A percentile compares a stretch with the other conserved stretches of the same genome.
These are phyloP conservation scores for Lactarius sanguifluus DNA, from an alignment of 768 basidiomycete genomes.

Conservation along the genomic window DNA sequence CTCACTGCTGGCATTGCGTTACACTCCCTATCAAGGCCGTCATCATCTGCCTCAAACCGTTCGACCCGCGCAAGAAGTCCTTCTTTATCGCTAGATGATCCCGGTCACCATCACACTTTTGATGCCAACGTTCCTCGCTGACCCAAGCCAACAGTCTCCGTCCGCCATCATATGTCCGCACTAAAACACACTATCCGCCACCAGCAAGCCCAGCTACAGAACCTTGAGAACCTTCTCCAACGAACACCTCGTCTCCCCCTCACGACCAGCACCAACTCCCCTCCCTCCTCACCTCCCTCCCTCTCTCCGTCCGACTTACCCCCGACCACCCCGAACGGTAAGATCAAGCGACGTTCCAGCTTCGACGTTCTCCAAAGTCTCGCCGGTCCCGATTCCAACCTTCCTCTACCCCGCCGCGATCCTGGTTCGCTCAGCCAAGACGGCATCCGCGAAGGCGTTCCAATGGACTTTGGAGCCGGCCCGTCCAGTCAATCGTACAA, in stretches of 20 bases:
- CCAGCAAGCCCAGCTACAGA: slow-evolving; percentile 76
- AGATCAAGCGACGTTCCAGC: slow-evolving; percentile 62
- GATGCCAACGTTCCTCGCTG: neutral
- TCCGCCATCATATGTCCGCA: slow-evolving; percentile 77
- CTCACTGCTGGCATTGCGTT: slow-evolving; percentile 4
- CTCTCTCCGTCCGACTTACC: slow-evolving; percentile 33
- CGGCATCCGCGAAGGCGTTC: slow-evolving; percentile 73
- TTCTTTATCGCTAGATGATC: slow-evolving; percentile 26
- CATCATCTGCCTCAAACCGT: slow-evolving; percentile 23
- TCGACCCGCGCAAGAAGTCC: slow-evolving; percentile 26
- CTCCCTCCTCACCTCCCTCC: slow-evolving; percentile 39
- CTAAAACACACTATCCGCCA: slow-evolving; percentile 81
- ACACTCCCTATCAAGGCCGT: slow-evolving; percentile 18
- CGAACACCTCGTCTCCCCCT: slow-evolving; percentile 64
- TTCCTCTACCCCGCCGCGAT: slow-evolving; percentile 68
- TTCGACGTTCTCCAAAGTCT: slow-evolving; percentile 68
- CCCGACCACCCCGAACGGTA: slow-evolving; percentile 33
- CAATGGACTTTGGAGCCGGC: slow-evolving; percentile 50
- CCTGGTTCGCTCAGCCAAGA: slow-evolving; percentile 43
- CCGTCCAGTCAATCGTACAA: slow-evolving; percentile 45
- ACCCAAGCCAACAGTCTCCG: slow-evolving; percentile 50
- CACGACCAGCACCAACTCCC: slow-evolving; percentile 40
- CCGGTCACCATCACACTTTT: slow-evolving; percentile 17
- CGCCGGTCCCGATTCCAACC: slow-evolving; percentile 72
- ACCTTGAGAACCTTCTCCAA: slow-evolving; percentile 65